phyloP scores from a whole-genome alignment of 768 basidiomycete species.

The Agaricus sinodeliciosus region DNA sequence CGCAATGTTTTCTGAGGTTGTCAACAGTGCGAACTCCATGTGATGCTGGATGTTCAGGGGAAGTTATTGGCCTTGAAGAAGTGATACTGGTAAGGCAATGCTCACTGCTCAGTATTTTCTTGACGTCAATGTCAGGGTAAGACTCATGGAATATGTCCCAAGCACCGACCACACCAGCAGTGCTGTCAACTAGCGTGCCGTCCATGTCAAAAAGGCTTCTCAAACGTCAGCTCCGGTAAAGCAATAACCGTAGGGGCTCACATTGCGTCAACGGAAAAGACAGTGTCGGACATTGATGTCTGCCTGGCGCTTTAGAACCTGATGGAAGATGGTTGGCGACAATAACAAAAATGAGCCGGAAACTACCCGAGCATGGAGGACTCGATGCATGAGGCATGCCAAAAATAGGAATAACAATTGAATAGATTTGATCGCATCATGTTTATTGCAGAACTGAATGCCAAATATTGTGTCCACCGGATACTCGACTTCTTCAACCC shows the following conservation, averaged over 20 bases:
- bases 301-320: constrained; percentile 2
- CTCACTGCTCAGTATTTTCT: constrained; percentile 58
- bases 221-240: constrained; percentile 16
- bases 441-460: constrained; percentile 29
- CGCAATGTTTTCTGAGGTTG: constrained; percentile 68
- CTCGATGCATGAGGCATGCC: background rate
- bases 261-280: constrained; percentile 37
- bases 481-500: constrained; percentile 17
- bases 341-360: constrained; percentile 9
- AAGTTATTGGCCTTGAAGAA: constrained; percentile 9
- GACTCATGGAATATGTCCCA: constrained; percentile 72
- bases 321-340: constrained; percentile 8
- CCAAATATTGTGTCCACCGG: constrained; percentile 31
- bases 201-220: constrained; percentile 77
- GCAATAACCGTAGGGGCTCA: constrained; percentile 19
- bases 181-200: constrained; percentile 78
- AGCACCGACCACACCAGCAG: constrained; percentile 73
- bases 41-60: constrained; percentile 36
- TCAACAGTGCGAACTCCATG: constrained; percentile 85
- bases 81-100: constrained; percentile 11
- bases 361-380: constrained; percentile 3
- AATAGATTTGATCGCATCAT: constrained; percentile 12
- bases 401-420: background rate
- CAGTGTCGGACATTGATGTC: constrained; percentile 27
- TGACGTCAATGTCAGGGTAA: constrained; percentile 61